Conservation (phyloP, 768 basidiomycete species). For the Rhizopogon roseolus region DNA sequence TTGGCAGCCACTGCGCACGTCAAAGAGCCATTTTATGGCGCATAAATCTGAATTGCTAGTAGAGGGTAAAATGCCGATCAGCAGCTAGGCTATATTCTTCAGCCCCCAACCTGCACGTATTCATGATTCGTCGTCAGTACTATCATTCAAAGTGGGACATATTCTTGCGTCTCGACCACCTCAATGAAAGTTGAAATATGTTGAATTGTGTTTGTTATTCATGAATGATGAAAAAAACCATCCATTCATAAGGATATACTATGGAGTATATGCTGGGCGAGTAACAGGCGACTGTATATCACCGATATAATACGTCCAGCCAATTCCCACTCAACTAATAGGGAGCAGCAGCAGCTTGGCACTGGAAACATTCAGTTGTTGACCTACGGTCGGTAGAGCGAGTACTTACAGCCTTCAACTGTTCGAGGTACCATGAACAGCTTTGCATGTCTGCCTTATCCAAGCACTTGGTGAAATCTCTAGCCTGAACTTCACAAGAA, state of each 20-base stretch:
- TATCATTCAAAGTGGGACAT: not conserved
- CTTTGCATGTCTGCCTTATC: slow-evolving; percentile 76
- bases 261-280: no score
- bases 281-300: not conserved
- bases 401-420: slow-evolving; percentile 75
- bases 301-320: not conserved
- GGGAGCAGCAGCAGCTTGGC: slow-evolving; percentile 69
- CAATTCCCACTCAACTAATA: slow-evolving; percentile 28
- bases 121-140: no score
- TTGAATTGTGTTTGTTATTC: not conserved
- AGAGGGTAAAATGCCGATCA: no score
- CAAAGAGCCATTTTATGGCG: no score
- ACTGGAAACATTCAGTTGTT: slow-evolving; percentile 34
- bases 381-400: not conserved
- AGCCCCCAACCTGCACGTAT: no score
- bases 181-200: not conserved
- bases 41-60: no score
- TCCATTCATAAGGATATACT: not conserved
- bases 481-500: slow-evolving; percentile 76
- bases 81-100: no score
- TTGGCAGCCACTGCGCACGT: no score
- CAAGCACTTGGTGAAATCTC: slow-evolving; percentile 84
- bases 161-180: not conserved
- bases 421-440: slow-evolving; percentile 85
- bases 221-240: no score